These are phyloP conservation scores for Amphichorda felina DNA, from an alignment of 2,329 filamentous ascomycete genomes.

Conservation along the genomic window DNA sequence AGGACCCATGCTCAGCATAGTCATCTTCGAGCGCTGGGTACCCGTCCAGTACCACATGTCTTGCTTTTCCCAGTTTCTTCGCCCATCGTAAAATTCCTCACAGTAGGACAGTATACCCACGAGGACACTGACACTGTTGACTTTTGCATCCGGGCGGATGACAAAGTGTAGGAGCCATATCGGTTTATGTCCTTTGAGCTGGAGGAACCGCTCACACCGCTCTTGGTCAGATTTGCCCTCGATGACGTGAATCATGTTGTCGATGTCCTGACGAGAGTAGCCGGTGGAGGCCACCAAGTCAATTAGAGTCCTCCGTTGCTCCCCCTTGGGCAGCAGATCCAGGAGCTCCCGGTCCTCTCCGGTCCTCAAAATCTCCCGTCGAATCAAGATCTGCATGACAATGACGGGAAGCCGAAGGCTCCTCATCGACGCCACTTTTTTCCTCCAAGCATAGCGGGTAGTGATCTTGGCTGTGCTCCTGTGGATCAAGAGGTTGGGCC, in stretches of 20 bases:
- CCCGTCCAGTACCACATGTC: not conserved
- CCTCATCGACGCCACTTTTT: not conserved
- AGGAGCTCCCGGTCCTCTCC: slow-evolving; percentile 1
- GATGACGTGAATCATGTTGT: slow-evolving; percentile 2
- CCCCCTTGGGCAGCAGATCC: not conserved
- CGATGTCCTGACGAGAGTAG: not conserved
- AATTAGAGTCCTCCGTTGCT: slow-evolving; percentile 1
- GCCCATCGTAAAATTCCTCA: not conserved
- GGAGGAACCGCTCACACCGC: slow-evolving; percentile 3
- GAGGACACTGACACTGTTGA: not conserved
- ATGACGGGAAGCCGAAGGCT: slow-evolving; percentile 1
- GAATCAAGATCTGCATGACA: slow-evolving; percentile 4
- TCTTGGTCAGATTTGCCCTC: not conserved
- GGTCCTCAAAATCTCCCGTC: not conserved
- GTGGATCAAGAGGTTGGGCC: not conserved
- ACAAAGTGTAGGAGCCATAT: slow-evolving; percentile 5
- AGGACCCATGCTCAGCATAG: slow-evolving; percentile 1
- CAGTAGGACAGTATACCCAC: not conserved
- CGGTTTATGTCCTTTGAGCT: slow-evolving; percentile 1
- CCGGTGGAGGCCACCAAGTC: not conserved
- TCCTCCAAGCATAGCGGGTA: not conserved
- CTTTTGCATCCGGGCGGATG: not conserved
- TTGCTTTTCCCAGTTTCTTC: not conserved
- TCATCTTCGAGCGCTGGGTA: not conserved
- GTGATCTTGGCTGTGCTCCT: not conserved